Evolutionary conservation across 2,329 filamentous ascomycete species (phyloP).

Genomic region (Clonostachys sp.): DNA sequence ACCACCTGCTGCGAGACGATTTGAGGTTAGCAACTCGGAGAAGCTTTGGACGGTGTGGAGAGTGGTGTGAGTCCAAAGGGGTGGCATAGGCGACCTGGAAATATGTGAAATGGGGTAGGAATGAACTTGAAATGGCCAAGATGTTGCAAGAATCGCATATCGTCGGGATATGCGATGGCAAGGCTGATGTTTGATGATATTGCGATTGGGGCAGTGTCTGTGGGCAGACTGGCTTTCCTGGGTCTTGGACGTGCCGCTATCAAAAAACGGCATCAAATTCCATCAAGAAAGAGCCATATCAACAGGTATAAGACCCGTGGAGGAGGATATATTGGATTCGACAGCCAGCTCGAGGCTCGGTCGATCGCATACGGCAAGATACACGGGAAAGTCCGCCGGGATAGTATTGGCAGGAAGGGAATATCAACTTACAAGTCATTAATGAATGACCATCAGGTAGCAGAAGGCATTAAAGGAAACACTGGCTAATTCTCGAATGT

Average conservation of each 20-base stretch:
- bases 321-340: constrained; percentile 26
- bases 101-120: constrained; percentile 8
- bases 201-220: constrained; percentile 34
- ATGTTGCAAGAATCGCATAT: constrained; percentile 37
- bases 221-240: constrained; percentile 9
- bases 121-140: constrained; percentile 15
- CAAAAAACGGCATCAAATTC: constrained; percentile 23
- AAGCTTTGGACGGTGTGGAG: background rate
- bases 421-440: constrained; percentile 45
- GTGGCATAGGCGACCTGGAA: constrained; percentile 19
- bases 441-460: constrained; percentile 34
- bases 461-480: constrained; percentile 13
- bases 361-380: constrained; percentile 27
- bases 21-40: constrained; percentile 25
- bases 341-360: constrained; percentile 23
- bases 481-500: background rate
- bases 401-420: constrained; percentile 12
- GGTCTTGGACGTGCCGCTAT: constrained; percentile 17
- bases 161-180: constrained; percentile 35
- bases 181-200: constrained; percentile 39
- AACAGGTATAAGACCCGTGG: constrained; percentile 13
- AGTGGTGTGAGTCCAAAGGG: constrained; percentile 3
- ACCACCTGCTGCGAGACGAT: too few species aligned
- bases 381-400: constrained; percentile 18
- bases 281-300: constrained; percentile 23